Conservation (phyloP, 1,284 basidiomycete species). For the Boletus sp. region DNA sequence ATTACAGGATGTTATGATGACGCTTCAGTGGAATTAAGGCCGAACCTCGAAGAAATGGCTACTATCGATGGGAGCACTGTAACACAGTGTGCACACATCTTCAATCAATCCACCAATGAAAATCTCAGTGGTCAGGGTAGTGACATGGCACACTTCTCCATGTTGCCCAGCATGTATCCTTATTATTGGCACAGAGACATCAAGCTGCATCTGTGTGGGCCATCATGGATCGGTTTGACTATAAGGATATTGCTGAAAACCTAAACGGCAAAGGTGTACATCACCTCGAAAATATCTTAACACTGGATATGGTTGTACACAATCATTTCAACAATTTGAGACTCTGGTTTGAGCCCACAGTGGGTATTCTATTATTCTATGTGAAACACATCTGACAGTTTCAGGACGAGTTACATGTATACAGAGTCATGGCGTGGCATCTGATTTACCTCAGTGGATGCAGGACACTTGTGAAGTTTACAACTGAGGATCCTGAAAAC, state of each 20-base stretch:
- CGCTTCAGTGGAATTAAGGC: not conserved
- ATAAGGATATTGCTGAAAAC: not conserved
- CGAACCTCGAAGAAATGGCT: not conserved
- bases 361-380: not conserved
- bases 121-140: not conserved
- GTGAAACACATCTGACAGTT: not conserved
- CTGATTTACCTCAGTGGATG: not conserved
- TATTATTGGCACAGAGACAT: not conserved
- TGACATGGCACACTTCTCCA: not conserved
- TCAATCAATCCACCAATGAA: not conserved
- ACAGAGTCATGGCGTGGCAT: not conserved
- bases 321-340: not conserved
- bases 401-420: not conserved
- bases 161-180: not conserved
- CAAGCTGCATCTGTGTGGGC: not conserved
- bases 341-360: constrained; percentile 4
- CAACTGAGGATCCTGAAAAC: not conserved
- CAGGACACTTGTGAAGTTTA: not conserved
- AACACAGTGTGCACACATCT: not conserved
- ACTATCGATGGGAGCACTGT: not conserved
- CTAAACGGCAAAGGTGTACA: not conserved
- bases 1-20: not conserved
- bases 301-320: not conserved
- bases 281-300: not conserved
- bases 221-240: not conserved